Evolutionary conservation across 768 basidiomycete genomes (phyloP), one percentile per base, ranked within the genome.

Genomic region (Leccinum pellstonianum): DNA sequence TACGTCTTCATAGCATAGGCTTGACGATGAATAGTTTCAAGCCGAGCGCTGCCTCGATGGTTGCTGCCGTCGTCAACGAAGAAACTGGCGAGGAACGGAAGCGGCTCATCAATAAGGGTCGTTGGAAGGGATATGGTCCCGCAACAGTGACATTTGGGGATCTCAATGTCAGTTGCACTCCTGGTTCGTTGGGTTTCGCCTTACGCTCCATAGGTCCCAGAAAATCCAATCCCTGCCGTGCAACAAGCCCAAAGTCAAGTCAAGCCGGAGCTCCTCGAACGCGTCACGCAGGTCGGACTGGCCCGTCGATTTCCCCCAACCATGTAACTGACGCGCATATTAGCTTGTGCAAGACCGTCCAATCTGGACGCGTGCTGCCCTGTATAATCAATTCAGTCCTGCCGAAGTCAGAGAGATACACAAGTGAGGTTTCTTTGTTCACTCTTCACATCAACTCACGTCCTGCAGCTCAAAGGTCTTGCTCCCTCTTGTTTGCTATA

Each of bases 41-140:
- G 68, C 79, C 86, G 4, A 94, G 91, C 65, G 76, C 86, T 11
- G 85, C 88, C 2, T 92, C 92, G 0, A 83, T 91, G 62, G 76
- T 82, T 2, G 81, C 88, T 6, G 88, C 84, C 5, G 75, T 82
- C 15, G 74, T 88, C 11, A 85, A 90, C 65, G 88, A 87, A 69
- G 83, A 83, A 61, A 93, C 90, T 0, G 91, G 93, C 25, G 85
- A 89, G 66, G 91, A 93, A 71, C 85, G 82, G 68, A 90, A 88
- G 64, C 81, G 93, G 3, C 78, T 92, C n/a, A 89, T 95, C 60
- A 95, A 94, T 70, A 82, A 81, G 59, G 86, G 86, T 79, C 83
- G 91, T n/a, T 92, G 91, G 89, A 92, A 88, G 68, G 88, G 90
- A 15, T 87, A 83, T 65, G 90, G 89, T 5, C 89, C 90, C 37